phyloP scores from a whole-genome alignment of 176 grass and related monocot genomes.

The Zizania latifolia region DNA sequence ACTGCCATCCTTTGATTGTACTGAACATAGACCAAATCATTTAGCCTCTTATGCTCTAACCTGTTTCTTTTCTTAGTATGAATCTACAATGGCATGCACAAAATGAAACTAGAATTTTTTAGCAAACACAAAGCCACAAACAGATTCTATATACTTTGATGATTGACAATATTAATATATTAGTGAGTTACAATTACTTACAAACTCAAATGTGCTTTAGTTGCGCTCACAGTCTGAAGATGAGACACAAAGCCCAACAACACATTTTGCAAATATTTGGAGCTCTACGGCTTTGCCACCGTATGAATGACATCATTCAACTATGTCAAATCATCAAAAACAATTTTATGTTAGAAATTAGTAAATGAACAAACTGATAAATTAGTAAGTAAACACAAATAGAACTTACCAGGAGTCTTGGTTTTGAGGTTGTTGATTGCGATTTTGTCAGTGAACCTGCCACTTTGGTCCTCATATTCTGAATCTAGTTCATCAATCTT shows the following conservation, averaged over 20 bases:
- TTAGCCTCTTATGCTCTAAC: background rate
- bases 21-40: background rate
- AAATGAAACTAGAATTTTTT: too few relatives aligned
- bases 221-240: background rate
- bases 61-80: background rate
- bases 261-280: background rate
- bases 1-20: background rate
- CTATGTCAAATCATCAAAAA: background rate
- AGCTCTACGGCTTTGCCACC: background rate
- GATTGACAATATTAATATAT: background rate
- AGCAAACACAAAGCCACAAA: too few relatives aligned
- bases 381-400: background rate
- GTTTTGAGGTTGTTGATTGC: background rate
- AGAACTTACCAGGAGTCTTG: background rate
- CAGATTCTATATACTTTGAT: too few relatives aligned
- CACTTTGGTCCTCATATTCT: background rate
- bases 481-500: background rate
- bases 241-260: background rate
- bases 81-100: background rate
- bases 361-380: too few relatives aligned
- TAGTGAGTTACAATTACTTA: too few relatives aligned
- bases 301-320: background rate
- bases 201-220: background rate
- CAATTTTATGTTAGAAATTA: background rate
- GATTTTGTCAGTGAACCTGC: background rate